Conservation (phyloP, 1,139 yeast genomes). For the Saccharomyces hybrid region DNA sequence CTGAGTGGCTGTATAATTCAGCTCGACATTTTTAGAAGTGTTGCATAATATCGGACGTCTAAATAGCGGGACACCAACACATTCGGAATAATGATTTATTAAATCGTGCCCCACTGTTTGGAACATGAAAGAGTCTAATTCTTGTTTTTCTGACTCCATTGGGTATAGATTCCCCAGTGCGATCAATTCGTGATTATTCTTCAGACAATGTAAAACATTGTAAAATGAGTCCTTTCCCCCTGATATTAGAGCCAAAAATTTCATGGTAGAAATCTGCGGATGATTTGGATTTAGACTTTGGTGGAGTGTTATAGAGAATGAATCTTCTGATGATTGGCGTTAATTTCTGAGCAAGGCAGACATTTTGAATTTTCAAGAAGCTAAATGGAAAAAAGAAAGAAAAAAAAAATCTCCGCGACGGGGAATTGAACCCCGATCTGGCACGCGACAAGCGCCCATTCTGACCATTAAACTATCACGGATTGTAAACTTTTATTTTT, state of each 20-base stretch:
- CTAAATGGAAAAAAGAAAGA: too few relatives aligned
- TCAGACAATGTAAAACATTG: conserved; percentile 75
- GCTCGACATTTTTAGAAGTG: conserved; percentile 50
- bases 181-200: conserved; percentile 73
- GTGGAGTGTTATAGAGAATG: too few relatives aligned
- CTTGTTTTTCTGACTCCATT: conserved; percentile 38
- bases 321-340: too few relatives aligned
- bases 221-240: conserved; percentile 96
- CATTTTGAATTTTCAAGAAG: too few relatives aligned
- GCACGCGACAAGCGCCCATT: too few relatives aligned
- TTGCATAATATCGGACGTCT: conserved; percentile 57
- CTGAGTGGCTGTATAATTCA: conserved; percentile 59
- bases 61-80: conserved; percentile 74
- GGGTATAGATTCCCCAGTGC: conserved; percentile 87
- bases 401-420: too few relatives aligned
- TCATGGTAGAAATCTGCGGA: conserved; percentile 42
- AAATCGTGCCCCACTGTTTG: conserved; percentile 96
- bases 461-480: too few relatives aligned
- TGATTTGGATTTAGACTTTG: neutral
- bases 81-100: conserved; percentile 54
- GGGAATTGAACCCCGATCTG: too few relatives aligned
- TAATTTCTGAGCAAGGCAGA: too few relatives aligned
- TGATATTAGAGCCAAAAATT: conserved; percentile 82
- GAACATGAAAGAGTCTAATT: conserved; percentile 91
- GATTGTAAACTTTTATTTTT: neutral